Evolutionary conservation across 352 stramenopile genomes (phyloP).

Genomic region (Globisporangium parvum): DNA sequence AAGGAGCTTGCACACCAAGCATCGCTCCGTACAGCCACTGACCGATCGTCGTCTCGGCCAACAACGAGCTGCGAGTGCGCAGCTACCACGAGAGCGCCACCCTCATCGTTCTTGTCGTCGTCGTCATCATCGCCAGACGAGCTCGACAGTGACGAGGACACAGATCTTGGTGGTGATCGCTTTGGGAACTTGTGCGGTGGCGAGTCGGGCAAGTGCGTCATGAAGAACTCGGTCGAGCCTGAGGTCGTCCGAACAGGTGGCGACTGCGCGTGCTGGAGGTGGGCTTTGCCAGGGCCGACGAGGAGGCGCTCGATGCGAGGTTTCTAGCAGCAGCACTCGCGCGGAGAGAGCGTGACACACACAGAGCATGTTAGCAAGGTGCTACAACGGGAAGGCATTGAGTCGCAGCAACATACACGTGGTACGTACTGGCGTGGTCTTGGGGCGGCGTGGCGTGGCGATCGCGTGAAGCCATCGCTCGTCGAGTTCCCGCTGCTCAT

Average conservation of each 20-base stretch:
- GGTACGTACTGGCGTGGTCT: conserved; percentile 28
- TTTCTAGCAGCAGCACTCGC: conserved; percentile 19
- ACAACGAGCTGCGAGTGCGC: no score
- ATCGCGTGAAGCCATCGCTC: neutral
- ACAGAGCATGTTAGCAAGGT: no score
- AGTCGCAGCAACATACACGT: neutral
- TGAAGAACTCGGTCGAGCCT: conserved; percentile 17
- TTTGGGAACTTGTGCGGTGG: conserved; percentile 20
- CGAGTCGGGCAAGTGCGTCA: conserved; percentile 53
- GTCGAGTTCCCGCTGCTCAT: neutral
- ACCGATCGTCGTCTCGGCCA: no score
- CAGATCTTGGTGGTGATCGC: neutral
- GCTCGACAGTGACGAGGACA: neutral
- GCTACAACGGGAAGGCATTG: no score
- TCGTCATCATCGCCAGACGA: conserved; percentile 3
- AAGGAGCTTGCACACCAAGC: no score
- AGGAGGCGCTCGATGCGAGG: conserved; percentile 34
- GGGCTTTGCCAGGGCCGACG: conserved; percentile 19
- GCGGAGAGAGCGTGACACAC: neutral
- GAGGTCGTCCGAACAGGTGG: neutral
- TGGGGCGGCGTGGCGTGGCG: conserved; percentile 21
- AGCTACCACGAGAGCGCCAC: no score
- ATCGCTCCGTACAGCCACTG: no score
- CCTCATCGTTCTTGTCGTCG: no score
- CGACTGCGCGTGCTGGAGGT: conserved; percentile 7